A percentile compares a stretch with the other conserved stretches of the same genome.
Evolutionary conservation across 768 basidiomycete species (phyloP).

Genomic region (Lentinus brumalis): DNA sequence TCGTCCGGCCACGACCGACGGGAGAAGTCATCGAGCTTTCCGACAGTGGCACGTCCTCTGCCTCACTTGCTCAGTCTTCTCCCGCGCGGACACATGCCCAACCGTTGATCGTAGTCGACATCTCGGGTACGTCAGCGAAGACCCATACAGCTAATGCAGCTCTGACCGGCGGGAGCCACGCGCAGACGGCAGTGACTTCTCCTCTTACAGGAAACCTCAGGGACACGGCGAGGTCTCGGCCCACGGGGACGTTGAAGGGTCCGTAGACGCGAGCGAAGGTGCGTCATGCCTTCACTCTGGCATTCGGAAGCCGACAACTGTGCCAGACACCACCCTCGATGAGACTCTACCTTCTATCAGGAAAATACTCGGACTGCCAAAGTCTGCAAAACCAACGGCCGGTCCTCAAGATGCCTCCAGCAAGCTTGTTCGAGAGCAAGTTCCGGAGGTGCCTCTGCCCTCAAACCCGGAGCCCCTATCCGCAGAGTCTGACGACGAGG

Average conservation of each 20-base stretch:
- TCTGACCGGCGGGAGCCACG: no score
- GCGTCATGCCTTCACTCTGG: background rate
- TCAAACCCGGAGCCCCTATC: background rate
- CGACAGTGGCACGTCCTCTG: slow-evolving; percentile 1
- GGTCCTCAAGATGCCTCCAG: no score
- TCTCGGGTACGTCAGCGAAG: slow-evolving; percentile 1
- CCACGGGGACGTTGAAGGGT: no score
- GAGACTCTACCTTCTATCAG: slow-evolving; percentile 12
- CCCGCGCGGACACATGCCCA: background rate
- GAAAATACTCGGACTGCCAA: background rate
- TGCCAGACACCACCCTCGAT: slow-evolving; percentile 8
- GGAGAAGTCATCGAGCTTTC: slow-evolving; percentile 23
- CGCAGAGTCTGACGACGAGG: slow-evolving; percentile 30
- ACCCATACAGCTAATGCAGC: no score
- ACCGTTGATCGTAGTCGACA: background rate
- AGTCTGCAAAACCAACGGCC: no score
- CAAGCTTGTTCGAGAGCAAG: background rate
- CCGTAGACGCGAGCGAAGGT: background rate
- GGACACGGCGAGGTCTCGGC: no score
- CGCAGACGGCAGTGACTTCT: no score
- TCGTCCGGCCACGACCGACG: slow-evolving; percentile 4
- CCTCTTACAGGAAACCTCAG: no score
- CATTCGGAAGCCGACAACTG: background rate
- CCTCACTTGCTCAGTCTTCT: background rate
- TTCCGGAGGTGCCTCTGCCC: background rate